Conservation (phyloP, 2,329 filamentous ascomycete genomes). For the Diaporthe amygdali region DNA sequence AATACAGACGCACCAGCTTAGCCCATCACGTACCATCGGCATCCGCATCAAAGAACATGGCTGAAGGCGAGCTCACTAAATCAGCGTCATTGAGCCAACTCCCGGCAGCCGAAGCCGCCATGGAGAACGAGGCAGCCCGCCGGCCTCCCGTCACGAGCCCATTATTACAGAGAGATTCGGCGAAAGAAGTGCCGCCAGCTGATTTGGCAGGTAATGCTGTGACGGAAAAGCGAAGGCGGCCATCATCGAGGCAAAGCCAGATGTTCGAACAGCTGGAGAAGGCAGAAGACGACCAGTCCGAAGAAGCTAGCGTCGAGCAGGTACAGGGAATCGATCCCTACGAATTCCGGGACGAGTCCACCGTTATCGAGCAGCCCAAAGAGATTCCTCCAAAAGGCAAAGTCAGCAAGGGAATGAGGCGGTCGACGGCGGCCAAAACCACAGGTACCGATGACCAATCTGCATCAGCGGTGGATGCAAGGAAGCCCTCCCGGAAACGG, state of each 20-base stretch:
- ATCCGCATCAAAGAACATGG: conserved; percentile 40
- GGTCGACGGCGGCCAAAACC: conserved; percentile 31
- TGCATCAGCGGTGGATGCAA: conserved; percentile 27
- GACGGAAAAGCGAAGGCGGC: conserved; percentile 47
- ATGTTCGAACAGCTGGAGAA: conserved; percentile 6
- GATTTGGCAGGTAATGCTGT: conserved; percentile 39
- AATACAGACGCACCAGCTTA: conserved; percentile 44
- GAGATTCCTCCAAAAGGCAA: conserved; percentile 31
- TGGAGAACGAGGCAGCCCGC: conserved; percentile 26
- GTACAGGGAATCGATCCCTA: conserved; percentile 50
- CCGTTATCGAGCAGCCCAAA: conserved; percentile 31
- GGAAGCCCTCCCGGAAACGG: conserved; percentile 42
- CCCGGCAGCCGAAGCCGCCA: conserved; percentile 31
- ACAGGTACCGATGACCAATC: conserved; percentile 15
- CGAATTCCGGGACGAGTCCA: conserved; percentile 58
- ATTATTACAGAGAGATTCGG: conserved; percentile 37
- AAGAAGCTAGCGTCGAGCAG: not conserved
- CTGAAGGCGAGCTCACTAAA: conserved; percentile 33
- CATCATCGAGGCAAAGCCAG: conserved; percentile 35
- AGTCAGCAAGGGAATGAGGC: conserved; percentile 34
- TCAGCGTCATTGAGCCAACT: conserved; percentile 29
- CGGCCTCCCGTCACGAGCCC: conserved; percentile 42
- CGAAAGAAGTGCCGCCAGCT: conserved; percentile 39
- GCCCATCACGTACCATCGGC: conserved; percentile 30
- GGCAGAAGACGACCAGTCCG: not conserved